phyloP scores from a whole-genome alignment of 1,139 yeast genomes.

The Debaryomyces nepalensis region DNA sequence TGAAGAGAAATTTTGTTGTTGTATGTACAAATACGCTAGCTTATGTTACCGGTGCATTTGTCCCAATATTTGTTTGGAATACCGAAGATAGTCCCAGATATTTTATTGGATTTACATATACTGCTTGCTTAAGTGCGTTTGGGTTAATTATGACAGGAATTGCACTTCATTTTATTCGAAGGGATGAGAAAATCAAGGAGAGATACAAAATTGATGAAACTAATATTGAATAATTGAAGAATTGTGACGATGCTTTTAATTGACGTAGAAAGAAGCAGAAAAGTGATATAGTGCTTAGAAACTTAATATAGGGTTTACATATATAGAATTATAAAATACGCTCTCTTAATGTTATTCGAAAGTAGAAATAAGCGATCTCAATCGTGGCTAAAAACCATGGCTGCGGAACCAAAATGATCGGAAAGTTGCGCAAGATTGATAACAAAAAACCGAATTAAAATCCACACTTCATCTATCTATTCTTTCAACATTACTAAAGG shows the following conservation, averaged over 20 bases:
- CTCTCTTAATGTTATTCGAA: too few relatives aligned
- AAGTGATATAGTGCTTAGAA: background rate
- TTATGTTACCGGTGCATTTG: conserved; percentile 56
- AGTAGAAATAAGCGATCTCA: too few relatives aligned
- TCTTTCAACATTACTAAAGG: too few relatives aligned
- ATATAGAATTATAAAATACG: background rate
- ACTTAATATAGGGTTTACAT: background rate
- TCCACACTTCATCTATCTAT: conserved; percentile 1
- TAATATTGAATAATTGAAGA: too few relatives aligned
- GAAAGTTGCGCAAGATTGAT: background rate
- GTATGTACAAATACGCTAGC: conserved; percentile 56
- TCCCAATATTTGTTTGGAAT: conserved; percentile 52
- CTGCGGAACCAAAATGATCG: too few relatives aligned
- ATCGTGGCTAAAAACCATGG: conserved; percentile 1
- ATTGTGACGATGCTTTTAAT: too few relatives aligned
- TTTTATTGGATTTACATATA: conserved; percentile 54
- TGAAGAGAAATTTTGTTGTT: conserved; percentile 55
- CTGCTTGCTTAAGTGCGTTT: conserved; percentile 45
- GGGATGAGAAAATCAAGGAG: conserved; percentile 31
- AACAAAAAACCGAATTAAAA: background rate
- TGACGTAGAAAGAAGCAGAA: too few relatives aligned
- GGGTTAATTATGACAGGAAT: conserved; percentile 44
- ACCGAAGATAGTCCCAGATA: conserved; percentile 55
- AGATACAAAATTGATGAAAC: background rate
- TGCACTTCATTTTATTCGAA: conserved; percentile 34